phyloP scores from a whole-genome alignment of 2,329 filamentous ascomycete species.

The Beauveria pseudobassiana region DNA sequence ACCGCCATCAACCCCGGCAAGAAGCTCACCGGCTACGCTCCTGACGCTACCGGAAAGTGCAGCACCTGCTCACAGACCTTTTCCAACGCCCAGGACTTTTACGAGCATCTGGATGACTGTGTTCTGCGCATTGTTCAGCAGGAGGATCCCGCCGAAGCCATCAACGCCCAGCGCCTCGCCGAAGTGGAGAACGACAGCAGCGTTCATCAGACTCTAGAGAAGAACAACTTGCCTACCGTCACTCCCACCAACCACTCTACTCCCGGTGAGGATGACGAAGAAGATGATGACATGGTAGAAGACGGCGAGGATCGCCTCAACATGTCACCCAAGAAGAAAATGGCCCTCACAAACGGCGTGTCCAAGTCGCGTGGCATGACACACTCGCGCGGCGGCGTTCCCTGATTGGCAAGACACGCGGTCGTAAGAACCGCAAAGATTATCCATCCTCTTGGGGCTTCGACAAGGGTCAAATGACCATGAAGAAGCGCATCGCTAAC shows the following conservation, averaged over 20 bases:
- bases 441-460: constrained; percentile 94
- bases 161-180: constrained; percentile 59
- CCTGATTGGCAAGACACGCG: constrained; percentile 48
- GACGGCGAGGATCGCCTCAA: constrained; percentile 46
- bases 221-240: constrained; percentile 49
- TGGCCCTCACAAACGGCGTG: constrained; percentile 48
- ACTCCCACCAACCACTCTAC: constrained; percentile 25
- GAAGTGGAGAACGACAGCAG: constrained; percentile 58
- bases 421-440: constrained; percentile 86
- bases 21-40: constrained; percentile 63
- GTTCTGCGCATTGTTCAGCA: constrained; percentile 65
- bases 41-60: constrained; percentile 85
- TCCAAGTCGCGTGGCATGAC: constrained; percentile 68
- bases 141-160: constrained; percentile 61
- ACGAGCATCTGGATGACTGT: constrained; percentile 86
- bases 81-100: constrained; percentile 92
- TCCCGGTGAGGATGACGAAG: constrained; percentile 46
- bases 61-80: constrained; percentile 91
- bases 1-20: constrained; percentile 39
- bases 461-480: constrained; percentile 87
- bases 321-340: constrained; percentile 46
- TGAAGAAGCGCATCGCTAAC: constrained; percentile 96
- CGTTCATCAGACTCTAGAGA: constrained; percentile 55
- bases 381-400: constrained; percentile 67
- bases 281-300: constrained; percentile 39